Conservation (phyloP, 192 early-diverging fungal genomes). For the Funneliformis mosseae region DNA sequence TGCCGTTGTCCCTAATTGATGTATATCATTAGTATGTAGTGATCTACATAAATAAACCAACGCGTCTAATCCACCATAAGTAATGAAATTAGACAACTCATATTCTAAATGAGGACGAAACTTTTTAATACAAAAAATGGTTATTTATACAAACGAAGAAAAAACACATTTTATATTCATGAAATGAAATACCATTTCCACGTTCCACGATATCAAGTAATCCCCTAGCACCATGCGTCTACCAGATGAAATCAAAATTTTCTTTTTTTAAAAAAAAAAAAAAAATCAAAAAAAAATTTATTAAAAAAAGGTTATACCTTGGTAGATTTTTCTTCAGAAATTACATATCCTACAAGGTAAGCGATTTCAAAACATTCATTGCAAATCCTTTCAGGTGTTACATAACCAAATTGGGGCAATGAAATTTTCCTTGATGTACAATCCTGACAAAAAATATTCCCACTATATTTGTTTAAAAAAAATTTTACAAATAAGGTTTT, state of each 20-base stretch:
- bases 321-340: slow-evolving; percentile 56
- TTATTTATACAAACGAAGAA: background rate
- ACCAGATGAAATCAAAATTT: background rate
- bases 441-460: slow-evolving; percentile 59
- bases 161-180: background rate
- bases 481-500: background rate
- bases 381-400: slow-evolving; percentile 57
- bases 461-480: slow-evolving; percentile 38
- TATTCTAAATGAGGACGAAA: slow-evolving; percentile 39
- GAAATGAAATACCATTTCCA: slow-evolving; percentile 49
- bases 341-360: slow-evolving; percentile 56
- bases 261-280: background rate
- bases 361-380: slow-evolving; percentile 59
- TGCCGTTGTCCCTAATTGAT: slow-evolving; percentile 49
- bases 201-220: slow-evolving; percentile 54
- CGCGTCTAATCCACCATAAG: slow-evolving; percentile 58
- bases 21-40: slow-evolving; percentile 45
- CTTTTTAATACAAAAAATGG: background rate
- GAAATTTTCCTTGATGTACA: slow-evolving; percentile 55
- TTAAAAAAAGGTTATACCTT: slow-evolving; percentile 42
- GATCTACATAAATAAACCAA: slow-evolving; percentile 52
- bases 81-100: slow-evolving; percentile 47
- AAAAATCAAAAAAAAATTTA: background rate
- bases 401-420: slow-evolving; percentile 57
- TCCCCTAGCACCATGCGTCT: slow-evolving; percentile 55